A percentile compares a stretch with the other conserved stretches of the same genome.
phyloP scores from a whole-genome alignment of 768 basidiomycete species.

The Mycena belliarum region DNA sequence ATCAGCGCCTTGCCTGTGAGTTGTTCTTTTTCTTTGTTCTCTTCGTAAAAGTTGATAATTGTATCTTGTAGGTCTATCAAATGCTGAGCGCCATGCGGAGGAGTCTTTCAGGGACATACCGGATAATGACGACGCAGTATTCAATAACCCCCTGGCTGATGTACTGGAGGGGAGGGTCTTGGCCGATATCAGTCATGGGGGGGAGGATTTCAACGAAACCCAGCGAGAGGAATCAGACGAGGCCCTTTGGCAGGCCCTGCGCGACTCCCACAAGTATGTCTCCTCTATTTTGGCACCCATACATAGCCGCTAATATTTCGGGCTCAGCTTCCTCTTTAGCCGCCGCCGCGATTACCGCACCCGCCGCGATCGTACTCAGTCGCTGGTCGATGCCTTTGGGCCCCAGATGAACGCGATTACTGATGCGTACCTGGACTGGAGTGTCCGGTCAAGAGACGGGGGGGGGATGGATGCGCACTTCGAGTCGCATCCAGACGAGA shows the following conservation, averaged over 20 bases:
- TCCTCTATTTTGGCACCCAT: too few species aligned
- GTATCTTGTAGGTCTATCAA: neutral
- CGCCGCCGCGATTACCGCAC: too few species aligned
- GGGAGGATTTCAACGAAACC: neutral
- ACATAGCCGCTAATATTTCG: neutral
- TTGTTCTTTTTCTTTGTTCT: neutral
- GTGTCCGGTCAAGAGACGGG: too few species aligned
- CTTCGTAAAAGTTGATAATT: neutral
- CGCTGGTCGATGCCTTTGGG: too few species aligned
- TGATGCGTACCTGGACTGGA: too few species aligned
- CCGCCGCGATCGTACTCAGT: too few species aligned
- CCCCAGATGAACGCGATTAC: too few species aligned
- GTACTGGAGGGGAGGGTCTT: neutral
- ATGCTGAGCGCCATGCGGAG: neutral
- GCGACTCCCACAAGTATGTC: neutral
- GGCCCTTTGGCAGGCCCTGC: neutral
- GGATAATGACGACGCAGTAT: neutral
- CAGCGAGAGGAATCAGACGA: neutral
- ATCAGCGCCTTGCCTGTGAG: neutral
- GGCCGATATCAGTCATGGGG: slow-evolving; percentile 5
- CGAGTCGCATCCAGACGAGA: too few species aligned
- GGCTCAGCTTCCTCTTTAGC: neutral
- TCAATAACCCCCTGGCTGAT: neutral
- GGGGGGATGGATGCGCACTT: too few species aligned
- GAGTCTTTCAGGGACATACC: neutral